Conservation (phyloP, 1,284 basidiomycete species). For the Tylopilus sp. region DNA sequence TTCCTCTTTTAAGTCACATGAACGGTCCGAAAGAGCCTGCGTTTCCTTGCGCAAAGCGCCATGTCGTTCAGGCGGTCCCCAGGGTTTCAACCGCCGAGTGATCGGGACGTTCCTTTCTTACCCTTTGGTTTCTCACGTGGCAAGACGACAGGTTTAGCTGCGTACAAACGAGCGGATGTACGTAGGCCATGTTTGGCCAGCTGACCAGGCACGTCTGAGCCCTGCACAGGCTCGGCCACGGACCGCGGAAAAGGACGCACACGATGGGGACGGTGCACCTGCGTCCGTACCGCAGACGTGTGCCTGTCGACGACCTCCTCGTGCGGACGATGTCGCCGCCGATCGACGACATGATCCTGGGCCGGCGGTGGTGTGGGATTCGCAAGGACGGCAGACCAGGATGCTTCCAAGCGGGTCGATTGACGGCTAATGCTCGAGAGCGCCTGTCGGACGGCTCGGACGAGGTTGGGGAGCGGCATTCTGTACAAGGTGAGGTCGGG, state of each 20-base stretch:
- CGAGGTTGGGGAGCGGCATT: conserved; percentile 22
- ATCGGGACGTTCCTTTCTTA: not conserved
- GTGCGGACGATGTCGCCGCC: not conserved
- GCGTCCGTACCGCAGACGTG: not conserved
- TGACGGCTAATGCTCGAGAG: conserved; percentile 13
- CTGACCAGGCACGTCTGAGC: not conserved
- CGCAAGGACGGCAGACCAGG: conserved; percentile 8
- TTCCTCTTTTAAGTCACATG: too few relatives aligned
- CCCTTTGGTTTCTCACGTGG: not conserved
- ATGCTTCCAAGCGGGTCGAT: conserved; percentile 12
- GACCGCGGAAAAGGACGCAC: not conserved
- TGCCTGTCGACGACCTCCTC: not conserved
- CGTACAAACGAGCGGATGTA: conserved; percentile 1
- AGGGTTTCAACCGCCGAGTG: not conserved
- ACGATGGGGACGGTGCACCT: not conserved
- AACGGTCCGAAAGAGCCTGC: too few relatives aligned
- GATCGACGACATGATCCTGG: not conserved
- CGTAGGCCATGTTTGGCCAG: not conserved
- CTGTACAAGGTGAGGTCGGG: conserved; percentile 26
- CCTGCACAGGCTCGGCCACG: not conserved
- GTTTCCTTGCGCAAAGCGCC: too few relatives aligned
- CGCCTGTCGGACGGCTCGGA: conserved; percentile 23
- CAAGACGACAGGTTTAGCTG: conserved; percentile 6
- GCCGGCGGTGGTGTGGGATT: not conserved
- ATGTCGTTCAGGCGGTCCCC: not conserved